Conservation (phyloP, 257 asterid genomes). For the Nicotiana tomentosiformis region DNA sequence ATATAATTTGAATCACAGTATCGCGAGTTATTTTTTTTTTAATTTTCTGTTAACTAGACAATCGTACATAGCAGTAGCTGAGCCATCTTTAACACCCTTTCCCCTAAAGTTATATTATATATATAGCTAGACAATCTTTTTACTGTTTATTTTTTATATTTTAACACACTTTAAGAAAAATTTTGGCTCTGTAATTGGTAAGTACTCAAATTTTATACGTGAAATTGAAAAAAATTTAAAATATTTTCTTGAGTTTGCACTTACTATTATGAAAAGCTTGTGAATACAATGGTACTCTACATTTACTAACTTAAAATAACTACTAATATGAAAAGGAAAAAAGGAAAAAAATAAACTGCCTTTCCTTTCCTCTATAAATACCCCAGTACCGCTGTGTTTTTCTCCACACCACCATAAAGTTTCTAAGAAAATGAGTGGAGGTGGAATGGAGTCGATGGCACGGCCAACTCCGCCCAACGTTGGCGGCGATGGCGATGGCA, state of each 20-base stretch:
- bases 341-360: neutral
- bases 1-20: neutral
- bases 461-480: slow-evolving; percentile 18
- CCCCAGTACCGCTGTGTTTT: neutral
- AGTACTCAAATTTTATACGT: too few relatives aligned
- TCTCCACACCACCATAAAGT: neutral
- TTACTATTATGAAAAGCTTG: neutral
- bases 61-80: neutral
- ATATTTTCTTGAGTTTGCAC: too few relatives aligned
- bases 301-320: neutral
- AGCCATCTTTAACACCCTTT: too few relatives aligned
- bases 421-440: slow-evolving; percentile 13
- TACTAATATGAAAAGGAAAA: neutral
- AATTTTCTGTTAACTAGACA: neutral
- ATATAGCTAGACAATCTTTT: too few relatives aligned
- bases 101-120: too few relatives aligned
- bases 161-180: too few relatives aligned
- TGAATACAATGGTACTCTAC: too few relatives aligned
- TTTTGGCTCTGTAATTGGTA: too few relatives aligned
- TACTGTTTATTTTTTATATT: too few relatives aligned
- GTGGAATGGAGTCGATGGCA: slow-evolving; percentile 36
- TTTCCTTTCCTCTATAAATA: neutral
- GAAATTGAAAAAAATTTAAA: too few relatives aligned
- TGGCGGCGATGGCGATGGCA: slow-evolving; percentile 14
- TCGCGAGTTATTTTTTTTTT: neutral